Base-by-base conservation (phyloP, 495 filamentous ascomycete species). In the Neurospora africana region DNA sequence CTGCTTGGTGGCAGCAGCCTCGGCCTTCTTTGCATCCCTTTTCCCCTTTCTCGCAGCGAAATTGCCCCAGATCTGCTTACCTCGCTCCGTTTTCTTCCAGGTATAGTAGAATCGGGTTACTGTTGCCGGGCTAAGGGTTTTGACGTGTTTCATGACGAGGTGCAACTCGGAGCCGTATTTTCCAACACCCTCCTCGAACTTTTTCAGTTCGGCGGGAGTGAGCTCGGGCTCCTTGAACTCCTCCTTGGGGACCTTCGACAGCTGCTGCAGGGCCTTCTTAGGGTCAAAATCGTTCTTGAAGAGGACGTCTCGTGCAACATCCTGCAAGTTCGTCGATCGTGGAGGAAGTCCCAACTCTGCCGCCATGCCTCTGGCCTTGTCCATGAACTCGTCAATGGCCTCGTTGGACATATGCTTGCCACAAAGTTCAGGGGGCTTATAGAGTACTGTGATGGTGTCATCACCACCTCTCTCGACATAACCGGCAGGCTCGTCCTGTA, bases 91-190 rank as follows among this genome's bases (percentile, higher is more conserved):
- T 80, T 98, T 98, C 84, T 99, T 99, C 96, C 96, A 99, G 76
- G 91, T 91, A 80, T 98, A 98, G 79, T 98, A 99, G 73, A 91
- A 97, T 13, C 95, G 90, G 36, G 95, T 92, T 71, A 98, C 91
- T 68, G 92, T 88, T 39, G 87, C 89, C 73, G 93, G 87, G 47
- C 86, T 88, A 37, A 93, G 87, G 0, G 91, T 92, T 78, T 92
- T 94, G 75, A 97, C 91, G 79, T 97, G 92, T 75, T 91, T 91
- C 61, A 90, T 93, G 68, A 98, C 89, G 73, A 86, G 87, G 72
- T 93, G 89, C 76, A 93, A 88, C 80, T 99, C 95, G 0, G 95
- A 98, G 41, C 95, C 96, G 76, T 89, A 96, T 76, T 94, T 97
- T 10, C 89, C 84, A 13, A 99, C 93, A 15, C 87, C 95, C 76